Evolutionary conservation across 2,329 filamentous ascomycete species (phyloP).

Genomic region (Penicillium corylophilum): DNA sequence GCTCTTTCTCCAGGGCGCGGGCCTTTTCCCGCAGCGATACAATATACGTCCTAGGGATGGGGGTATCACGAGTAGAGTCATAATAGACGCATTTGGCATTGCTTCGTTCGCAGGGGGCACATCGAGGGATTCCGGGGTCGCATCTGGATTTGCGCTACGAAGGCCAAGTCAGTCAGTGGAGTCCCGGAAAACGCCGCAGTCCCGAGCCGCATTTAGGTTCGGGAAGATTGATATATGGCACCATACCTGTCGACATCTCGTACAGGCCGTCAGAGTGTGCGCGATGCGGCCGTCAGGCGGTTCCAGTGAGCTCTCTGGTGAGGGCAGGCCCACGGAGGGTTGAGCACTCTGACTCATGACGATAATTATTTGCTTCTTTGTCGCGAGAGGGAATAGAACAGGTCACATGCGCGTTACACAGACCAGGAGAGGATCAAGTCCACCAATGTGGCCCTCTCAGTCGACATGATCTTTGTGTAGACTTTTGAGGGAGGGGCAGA

Average conservation of each 20-base stretch:
- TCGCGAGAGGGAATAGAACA: conserved; percentile 8
- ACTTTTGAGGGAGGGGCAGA: not conserved
- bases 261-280: conserved; percentile 52
- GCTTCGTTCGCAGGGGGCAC: conserved; percentile 86
- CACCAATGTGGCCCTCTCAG: not conserved
- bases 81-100: conserved; percentile 93
- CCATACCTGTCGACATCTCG: conserved; percentile 50
- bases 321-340: conserved; percentile 13
- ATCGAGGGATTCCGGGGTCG: conserved; percentile 87
- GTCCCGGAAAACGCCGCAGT: not conserved
- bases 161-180: conserved; percentile 11
- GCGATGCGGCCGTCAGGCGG: conserved; percentile 41
- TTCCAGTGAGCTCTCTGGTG: conserved; percentile 28
- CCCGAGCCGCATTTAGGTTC: not conserved
- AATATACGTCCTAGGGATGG: conserved; percentile 88
- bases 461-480: not conserved
- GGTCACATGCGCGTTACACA: conserved; percentile 18
- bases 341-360: conserved; percentile 26
- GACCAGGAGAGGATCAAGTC: not conserved
- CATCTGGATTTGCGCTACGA: conserved; percentile 88
- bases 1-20: conserved; percentile 74
- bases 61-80: conserved; percentile 80
- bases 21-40: conserved; percentile 87
- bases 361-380: not conserved
- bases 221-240: conserved; percentile 1